Base-by-base conservation (phyloP, 306 rosid genomes). In the Prunus mume region DNA sequence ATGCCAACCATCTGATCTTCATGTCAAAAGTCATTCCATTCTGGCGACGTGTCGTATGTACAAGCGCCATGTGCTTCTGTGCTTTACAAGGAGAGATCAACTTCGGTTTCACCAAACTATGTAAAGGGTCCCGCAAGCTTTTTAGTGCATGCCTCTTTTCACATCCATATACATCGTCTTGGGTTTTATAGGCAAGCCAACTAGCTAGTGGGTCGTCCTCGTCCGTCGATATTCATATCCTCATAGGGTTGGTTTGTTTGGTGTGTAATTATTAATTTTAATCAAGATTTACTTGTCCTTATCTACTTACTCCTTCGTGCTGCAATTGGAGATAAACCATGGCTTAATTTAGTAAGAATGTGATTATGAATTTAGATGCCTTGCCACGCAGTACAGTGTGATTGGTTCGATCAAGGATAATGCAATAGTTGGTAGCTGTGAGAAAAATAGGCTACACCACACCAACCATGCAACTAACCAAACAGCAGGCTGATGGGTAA, bases 81-180 rank as follows among this genome's bases (percentile, higher is more conserved):
- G 28, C 47, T 65, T 17, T 3, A 60, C 17, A 30, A 28, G 30
- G 3, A 52, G 24, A 32, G 75, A 84, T 84, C 88, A 74, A 34
- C 88, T 56, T 81, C 64, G 85, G 70, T 81, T 65, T 81, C 85
- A 74, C 81, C 79, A 56, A 76, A 67, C 63, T 19, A 18, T 34
- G 25, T 1, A 7, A 6, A 6, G 43, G 43, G 80, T 61, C 68
- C 76, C 76, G 83, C 52, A 34, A 19, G 32, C 32, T 52, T 25
- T 17, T 5, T 47, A 52, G 58, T 57, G 17, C 0, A 38, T 18
- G 34, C 19, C 49, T 28, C 54, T 52, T 51, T 45, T 28, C 69
- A 27, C 63, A 20, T 73, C 30, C 43, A 79, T 43, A 20, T 56
- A 38, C 9, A 7, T 56, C 2, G 3, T 56, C 28, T 10, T 52